phyloP scores from a whole-genome alignment of 2,329 filamentous ascomycete species.

The Tolypocladium guangdongense region DNA sequence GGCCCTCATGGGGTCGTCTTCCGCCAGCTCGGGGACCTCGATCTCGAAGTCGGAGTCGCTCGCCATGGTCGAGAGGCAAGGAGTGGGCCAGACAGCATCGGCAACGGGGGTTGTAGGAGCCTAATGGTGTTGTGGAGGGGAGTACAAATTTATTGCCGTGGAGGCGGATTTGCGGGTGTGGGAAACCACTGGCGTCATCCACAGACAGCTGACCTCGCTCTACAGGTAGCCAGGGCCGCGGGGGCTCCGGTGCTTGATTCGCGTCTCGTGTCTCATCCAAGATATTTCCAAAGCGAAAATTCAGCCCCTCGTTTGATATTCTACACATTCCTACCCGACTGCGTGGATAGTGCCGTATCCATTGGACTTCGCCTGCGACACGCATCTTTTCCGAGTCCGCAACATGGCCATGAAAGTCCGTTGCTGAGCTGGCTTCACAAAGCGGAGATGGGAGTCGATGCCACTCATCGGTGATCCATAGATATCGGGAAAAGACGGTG shows the following conservation, averaged over 20 bases:
- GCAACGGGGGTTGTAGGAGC: conserved; percentile 1
- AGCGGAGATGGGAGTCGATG: not conserved
- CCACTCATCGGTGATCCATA: not conserved
- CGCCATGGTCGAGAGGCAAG: conserved; percentile 33
- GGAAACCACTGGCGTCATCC: conserved; percentile 4
- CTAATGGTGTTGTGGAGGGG: conserved; percentile 6
- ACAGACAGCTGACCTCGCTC: not conserved
- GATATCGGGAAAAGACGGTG: not conserved
- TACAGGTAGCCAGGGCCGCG: not conserved
- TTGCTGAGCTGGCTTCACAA: not conserved
- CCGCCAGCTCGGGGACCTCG: conserved; percentile 40
- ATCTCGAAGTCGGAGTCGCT: conserved; percentile 50
- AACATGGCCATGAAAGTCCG: not conserved
- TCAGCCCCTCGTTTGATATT: not conserved
- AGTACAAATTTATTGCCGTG: conserved; percentile 7
- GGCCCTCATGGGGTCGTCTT: conserved; percentile 60
- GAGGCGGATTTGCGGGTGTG: conserved; percentile 6
- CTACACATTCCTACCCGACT: not conserved
- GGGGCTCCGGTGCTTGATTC: not conserved
- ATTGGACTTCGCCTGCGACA: not conserved
- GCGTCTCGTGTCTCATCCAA: not conserved
- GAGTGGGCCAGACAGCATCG: conserved; percentile 3
- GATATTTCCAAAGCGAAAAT: not conserved
- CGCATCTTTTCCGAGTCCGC: not conserved
- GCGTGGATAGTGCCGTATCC: not conserved